Evolutionary conservation across 2,329 filamentous ascomycete species (phyloP).

Genomic region (Drechslerella coelobrocha): DNA sequence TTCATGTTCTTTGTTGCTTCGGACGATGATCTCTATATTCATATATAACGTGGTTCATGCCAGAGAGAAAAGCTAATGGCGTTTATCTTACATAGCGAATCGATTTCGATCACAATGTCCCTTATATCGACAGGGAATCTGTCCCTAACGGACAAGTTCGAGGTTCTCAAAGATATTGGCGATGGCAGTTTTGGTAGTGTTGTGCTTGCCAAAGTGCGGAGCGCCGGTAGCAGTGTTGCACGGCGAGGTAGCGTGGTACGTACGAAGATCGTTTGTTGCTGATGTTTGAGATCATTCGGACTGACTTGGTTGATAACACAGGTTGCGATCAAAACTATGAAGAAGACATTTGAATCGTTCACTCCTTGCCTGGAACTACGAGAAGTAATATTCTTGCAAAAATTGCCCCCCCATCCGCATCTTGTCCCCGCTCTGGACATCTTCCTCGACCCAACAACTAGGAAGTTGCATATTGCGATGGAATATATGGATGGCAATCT

Average conservation of each 20-base stretch:
- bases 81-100: constrained; percentile 22
- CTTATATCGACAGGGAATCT: constrained; percentile 59
- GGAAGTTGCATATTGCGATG: constrained; percentile 97
- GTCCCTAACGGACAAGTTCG: constrained; percentile 89
- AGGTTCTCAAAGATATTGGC: constrained; percentile 96
- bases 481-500: constrained; percentile 99
- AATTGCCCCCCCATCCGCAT: constrained; percentile 84
- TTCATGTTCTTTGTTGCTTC: constrained; percentile 29
- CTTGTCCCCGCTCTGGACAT: constrained; percentile 98
- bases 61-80: constrained; percentile 21
- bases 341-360: constrained; percentile 97
- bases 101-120: constrained; percentile 41
- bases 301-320: constrained; percentile 58
- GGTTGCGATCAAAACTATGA: constrained; percentile 99
- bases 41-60: background rate
- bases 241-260: constrained; percentile 90
- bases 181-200: constrained; percentile 99
- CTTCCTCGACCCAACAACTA: constrained; percentile 93
- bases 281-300: constrained; percentile 7
- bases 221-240: constrained; percentile 85
- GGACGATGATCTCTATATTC: background rate
- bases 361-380: constrained; percentile 87
- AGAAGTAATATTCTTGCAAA: constrained; percentile 94
- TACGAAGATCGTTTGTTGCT: constrained; percentile 51
- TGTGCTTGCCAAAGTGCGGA: constrained; percentile 85